Evolutionary conservation across 2,329 filamentous ascomycete species (phyloP), one percentile per base, ranked within the genome.

Genomic region (Fusarium sublunatum): DNA sequence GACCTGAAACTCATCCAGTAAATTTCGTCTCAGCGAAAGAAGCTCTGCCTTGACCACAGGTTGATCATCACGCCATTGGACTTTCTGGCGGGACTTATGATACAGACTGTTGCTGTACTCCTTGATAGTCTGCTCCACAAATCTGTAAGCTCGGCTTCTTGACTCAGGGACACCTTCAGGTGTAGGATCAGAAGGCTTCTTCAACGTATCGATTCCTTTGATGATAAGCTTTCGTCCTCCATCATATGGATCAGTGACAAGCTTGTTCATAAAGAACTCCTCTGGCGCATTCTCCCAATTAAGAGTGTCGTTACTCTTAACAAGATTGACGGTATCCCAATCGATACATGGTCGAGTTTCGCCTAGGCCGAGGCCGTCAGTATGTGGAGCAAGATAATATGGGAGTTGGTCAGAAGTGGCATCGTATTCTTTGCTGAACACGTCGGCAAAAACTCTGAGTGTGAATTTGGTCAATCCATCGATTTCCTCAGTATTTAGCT

Each of bases 371-470:
- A 80, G 77, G 1, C 34, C 38, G 9, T 69, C 36, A 0, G 15
- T 44, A 8, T 76, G 70, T 0, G 95, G 94, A 0, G 88, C 90
- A 12, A 97, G 72, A 79, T 93, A 97, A 75, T 97, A 99, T 0
- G 93, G 89, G 73, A 97, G 84, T 26, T 88, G 86, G 1, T 82
- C 75, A 0, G 81, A 67, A 13, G 87, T 81, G 0, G 85, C 79
- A 44, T 91, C 87, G 69, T 92, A 99, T 4, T 83, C 82, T 74
- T 99, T 99, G 75, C 93, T 94, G 78, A 97, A 98, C 0, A 97
- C 80, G 67, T 98, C 92, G 13, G 86, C 79, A 74, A 96, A 97
- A 0, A 96, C 76, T 5, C 84, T 82, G 36, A 96, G 77, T 0
- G 91, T 97, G 72, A 95, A 96, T 0, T 74, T 76, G 1, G 87